A percentile compares a stretch with the other conserved stretches of the same genome.
These are phyloP conservation scores for Pseudevernia furfuracea DNA, from an alignment of 495 filamentous ascomycete genomes.

Conservation along the genomic window DNA sequence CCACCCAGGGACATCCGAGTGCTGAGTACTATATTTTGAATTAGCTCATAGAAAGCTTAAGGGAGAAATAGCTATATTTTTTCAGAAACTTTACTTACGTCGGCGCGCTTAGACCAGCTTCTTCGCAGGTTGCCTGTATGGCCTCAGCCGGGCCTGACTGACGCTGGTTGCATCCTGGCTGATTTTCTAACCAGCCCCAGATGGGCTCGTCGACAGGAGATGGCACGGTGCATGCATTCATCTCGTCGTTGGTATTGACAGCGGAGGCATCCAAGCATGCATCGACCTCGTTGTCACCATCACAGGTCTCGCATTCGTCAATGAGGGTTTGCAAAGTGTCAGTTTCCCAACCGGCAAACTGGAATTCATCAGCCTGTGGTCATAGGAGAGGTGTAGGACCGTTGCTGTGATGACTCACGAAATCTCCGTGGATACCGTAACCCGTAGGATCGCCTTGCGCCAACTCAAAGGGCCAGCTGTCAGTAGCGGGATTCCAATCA, in stretches of 20 bases:
- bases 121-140: background rate
- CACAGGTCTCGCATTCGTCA: background rate
- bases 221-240: background rate
- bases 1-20: slow-evolving; percentile 9
- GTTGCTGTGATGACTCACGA: slow-evolving; percentile 45
- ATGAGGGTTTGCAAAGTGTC: slow-evolving; percentile 4
- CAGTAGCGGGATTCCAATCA: slow-evolving; percentile 22
- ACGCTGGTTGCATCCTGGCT: slow-evolving; percentile 4
- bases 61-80: no score
- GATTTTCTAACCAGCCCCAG: slow-evolving; percentile 4
- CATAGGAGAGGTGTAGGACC: background rate
- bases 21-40: no score
- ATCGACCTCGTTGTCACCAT: slow-evolving; percentile 3
- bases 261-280: background rate
- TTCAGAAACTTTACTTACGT: no score
- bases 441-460: slow-evolving; percentile 39
- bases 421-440: slow-evolving; percentile 57
- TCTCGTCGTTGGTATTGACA: background rate
- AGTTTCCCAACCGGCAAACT: background rate
- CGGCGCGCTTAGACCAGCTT: background rate
- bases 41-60: no score
- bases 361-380: background rate
- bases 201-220: slow-evolving; percentile 1
- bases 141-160: background rate
- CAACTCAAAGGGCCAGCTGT: slow-evolving; percentile 24